Percentiles rank a stretch among this genome's conserved stretches.
Conservation (phyloP, 768 basidiomycete genomes). For the Multifurca ochricompacta region DNA sequence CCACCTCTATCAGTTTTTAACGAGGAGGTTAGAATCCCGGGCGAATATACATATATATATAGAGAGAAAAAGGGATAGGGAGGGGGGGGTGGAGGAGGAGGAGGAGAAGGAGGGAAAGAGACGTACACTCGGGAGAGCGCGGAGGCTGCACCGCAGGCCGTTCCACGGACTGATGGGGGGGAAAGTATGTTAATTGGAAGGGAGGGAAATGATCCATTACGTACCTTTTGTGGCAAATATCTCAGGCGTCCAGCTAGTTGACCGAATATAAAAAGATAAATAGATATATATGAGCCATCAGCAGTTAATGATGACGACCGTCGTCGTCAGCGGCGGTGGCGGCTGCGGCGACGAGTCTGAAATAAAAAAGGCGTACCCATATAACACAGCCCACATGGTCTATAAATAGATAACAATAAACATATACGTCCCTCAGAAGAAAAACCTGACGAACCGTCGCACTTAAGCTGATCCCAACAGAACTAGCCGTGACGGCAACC, state of each 20-base stretch:
- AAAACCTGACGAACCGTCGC: constrained; percentile 45
- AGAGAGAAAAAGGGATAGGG: neutral
- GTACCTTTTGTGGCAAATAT: constrained; percentile 73
- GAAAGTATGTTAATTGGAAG: neutral
- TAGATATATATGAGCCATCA: too few relatives aligned
- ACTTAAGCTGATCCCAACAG: constrained; percentile 70
- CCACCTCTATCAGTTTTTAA: constrained; percentile 60
- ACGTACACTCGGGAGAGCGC: constrained; percentile 77
- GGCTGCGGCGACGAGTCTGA: too few relatives aligned
- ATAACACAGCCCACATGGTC: constrained; percentile 82
- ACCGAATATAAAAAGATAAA: neutral
- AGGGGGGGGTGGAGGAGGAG: too few relatives aligned
- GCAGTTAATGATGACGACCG: too few relatives aligned
- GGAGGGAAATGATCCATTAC: neutral
- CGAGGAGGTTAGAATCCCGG: neutral
- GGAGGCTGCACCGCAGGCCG: constrained; percentile 82
- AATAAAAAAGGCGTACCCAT: constrained; percentile 40
- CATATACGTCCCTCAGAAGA: neutral
- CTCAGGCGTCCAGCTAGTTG: constrained; percentile 67
- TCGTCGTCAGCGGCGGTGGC: too few relatives aligned
- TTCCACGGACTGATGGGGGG: constrained; percentile 57
- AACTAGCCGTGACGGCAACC: constrained; percentile 55
- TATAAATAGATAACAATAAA: neutral
- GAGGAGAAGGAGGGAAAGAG: too few relatives aligned
- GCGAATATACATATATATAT: constrained; percentile 8